Base-by-base conservation (phyloP, 2,329 filamentous ascomycete genomes). In the Diaporthe destruens region DNA sequence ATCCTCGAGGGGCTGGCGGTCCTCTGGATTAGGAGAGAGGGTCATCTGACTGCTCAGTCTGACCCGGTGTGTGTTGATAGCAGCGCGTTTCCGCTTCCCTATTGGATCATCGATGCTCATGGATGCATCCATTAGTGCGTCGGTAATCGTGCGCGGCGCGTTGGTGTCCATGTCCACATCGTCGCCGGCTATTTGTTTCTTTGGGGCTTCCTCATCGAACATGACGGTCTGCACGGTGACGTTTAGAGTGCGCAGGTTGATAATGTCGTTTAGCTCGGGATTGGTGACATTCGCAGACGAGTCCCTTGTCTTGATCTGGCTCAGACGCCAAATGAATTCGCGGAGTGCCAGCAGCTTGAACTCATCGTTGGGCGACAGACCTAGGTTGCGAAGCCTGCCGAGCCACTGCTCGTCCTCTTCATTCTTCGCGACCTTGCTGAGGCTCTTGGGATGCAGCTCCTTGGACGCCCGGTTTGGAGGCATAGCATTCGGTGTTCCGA, bases 321-420 rank as follows among this genome's bases (percentile, higher is more conserved):
- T 93, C 9, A 96, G 88, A 51, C 94, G 91, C 93, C 94, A 98
- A 53, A 99, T 94, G 78, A 97, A 98, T 79, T 98, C 95, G 72
- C 94, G 88, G 14, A 99, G 85, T 6, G 92, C 93, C 47, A 98
- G 85, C 2, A 99, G 84, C 81, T 99, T 98, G 79, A 93, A 90
- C 76, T 99, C 96, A 76, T 99, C 96, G 56, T 98, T 95, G 0
- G 87, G 79, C 1, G 87, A 85, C 85, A 99, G 90, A 0, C 96
- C 96, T 54, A 97, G 90, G 75, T 94, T 97, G 66, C 93, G 90
- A 61, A 99, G 84, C 75, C 94, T 93, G 18, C 89, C 87, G n/a
- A 99, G 85, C 95, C 96, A 98, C 76, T 95, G 90, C 75, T 98
- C 95, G 79, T 99, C 96, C 80, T 98, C 96, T 11, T 97, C 95